Evolutionary conservation across 306 rosid species (phyloP).

Genomic region (Biancaea sappan): DNA sequence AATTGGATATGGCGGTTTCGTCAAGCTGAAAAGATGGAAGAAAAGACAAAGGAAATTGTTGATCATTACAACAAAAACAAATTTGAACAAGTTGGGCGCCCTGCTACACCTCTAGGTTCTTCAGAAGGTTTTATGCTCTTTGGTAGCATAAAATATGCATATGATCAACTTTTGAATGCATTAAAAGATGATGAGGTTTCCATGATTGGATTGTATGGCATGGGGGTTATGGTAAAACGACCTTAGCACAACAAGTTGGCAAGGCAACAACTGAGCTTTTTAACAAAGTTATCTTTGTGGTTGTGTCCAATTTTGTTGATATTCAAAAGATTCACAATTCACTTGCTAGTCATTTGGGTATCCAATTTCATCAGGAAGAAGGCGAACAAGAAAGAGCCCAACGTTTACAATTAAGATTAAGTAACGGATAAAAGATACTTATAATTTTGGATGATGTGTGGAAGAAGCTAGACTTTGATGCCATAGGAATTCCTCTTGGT

Average conservation of each 20-base stretch:
- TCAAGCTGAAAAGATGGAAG: too few species aligned
- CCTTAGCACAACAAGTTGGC: not conserved
- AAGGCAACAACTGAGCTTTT: not conserved
- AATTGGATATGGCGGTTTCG: too few species aligned
- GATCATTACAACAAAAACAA: too few species aligned
- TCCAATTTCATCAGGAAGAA: accelerated
- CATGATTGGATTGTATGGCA: not conserved
- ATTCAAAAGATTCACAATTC: not conserved
- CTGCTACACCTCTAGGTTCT: not conserved
- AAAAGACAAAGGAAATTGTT: too few species aligned
- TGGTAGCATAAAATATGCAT: not conserved
- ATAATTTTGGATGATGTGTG: slow-evolving; percentile 7
- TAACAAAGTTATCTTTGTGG: not conserved
- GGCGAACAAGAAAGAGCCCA: too few species aligned
- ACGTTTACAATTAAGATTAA: not conserved
- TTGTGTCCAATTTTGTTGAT: not conserved
- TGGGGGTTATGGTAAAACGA: not conserved
- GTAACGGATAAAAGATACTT: not conserved
- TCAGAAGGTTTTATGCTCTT: not conserved
- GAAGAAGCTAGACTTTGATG: not conserved
- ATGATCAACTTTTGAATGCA: not conserved
- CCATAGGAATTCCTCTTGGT: not conserved
- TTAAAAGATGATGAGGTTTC: not conserved
- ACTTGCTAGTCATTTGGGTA: not conserved
- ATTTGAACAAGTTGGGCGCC: too few species aligned